phyloP scores from a whole-genome alignment of 1,284 basidiomycete genomes.

The Pyrrhoderma noxium region DNA sequence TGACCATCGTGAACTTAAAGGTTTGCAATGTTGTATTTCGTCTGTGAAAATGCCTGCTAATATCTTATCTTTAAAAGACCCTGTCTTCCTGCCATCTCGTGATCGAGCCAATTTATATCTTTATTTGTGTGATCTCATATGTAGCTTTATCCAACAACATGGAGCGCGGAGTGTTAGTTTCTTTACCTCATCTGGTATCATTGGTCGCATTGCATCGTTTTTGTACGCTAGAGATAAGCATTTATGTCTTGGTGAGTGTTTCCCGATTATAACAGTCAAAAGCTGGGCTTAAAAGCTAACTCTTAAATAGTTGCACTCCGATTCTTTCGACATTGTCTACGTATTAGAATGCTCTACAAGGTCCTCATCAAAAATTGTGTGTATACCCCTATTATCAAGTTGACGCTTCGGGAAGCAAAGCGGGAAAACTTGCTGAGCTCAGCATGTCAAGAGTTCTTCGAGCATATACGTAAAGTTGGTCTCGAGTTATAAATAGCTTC shows the following conservation, averaged over 20 bases:
- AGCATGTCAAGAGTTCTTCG: conserved; percentile 93
- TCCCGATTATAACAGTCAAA: conserved; percentile 2
- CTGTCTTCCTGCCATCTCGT: conserved; percentile 45
- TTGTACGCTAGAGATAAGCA: conserved; percentile 86
- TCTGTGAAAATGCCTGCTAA: conserved; percentile 4
- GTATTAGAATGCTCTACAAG: conserved; percentile 75
- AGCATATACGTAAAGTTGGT: conserved; percentile 77
- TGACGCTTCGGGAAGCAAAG: conserved; percentile 75
- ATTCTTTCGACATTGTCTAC: conserved; percentile 83
- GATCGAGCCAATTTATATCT: conserved; percentile 74
- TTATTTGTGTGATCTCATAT: conserved; percentile 84
- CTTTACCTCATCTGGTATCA: conserved; percentile 73
- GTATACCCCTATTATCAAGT: conserved; percentile 74
- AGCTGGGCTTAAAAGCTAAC: not conserved
- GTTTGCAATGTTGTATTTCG: conserved; percentile 33
- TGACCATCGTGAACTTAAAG: conserved; percentile 59
- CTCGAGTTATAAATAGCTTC: conserved; percentile 6
- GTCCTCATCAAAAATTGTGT: conserved; percentile 84
- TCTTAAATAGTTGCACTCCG: conserved; percentile 69
- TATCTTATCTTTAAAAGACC: conserved; percentile 35
- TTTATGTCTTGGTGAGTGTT: conserved; percentile 70
- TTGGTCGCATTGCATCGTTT: conserved; percentile 68
- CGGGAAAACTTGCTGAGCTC: conserved; percentile 91
- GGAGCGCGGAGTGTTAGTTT: conserved; percentile 88
- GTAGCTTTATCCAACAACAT: conserved; percentile 85